Percentiles rank a stretch among this genome's conserved stretches.
These are phyloP conservation scores for Entonaema liquescens DNA, from an alignment of 495 filamentous ascomycete species.

Conservation along the genomic window DNA sequence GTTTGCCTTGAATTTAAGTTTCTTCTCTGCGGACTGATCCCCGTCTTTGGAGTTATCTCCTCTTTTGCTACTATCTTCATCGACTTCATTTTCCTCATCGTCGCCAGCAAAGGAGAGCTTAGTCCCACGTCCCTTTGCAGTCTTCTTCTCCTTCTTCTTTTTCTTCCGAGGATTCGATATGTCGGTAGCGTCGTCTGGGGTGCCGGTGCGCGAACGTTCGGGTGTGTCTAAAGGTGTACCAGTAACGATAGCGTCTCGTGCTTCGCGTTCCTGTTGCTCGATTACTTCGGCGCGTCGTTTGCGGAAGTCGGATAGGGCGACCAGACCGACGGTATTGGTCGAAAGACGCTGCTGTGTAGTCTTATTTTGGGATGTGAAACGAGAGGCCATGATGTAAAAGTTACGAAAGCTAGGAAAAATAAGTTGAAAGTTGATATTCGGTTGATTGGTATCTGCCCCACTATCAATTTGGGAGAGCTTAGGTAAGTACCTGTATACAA, in stretches of 20 bases:
- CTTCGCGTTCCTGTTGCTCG: constrained; percentile 88
- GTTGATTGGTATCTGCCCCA: neutral
- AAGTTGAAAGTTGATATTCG: neutral
- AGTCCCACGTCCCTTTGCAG: constrained; percentile 28
- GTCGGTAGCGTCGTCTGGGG: constrained; percentile 48
- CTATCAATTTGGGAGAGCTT: neutral
- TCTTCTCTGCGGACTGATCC: constrained; percentile 69
- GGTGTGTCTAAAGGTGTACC: constrained; percentile 50
- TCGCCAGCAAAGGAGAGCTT: constrained; percentile 56
- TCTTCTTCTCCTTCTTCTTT: constrained; percentile 47
- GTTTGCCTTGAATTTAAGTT: constrained; percentile 64
- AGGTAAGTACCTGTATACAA: no score
- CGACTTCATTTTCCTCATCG: constrained; percentile 32
- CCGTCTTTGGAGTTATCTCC: constrained; percentile 69
- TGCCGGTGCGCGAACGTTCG: constrained; percentile 52
- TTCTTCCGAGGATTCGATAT: constrained; percentile 50
- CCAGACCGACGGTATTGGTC: constrained; percentile 91
- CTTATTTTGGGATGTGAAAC: constrained; percentile 80
- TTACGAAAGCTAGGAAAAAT: neutral
- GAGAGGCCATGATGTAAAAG: constrained; percentile 50
- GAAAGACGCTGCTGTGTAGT: constrained; percentile 92
- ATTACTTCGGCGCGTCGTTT: constrained; percentile 94
- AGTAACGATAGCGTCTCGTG: constrained; percentile 68
- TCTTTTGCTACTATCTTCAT: neutral
- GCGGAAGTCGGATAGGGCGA: constrained; percentile 92